Percentiles rank a stretch among this genome's conserved stretches.
These are phyloP conservation scores for Arabidopsis hybrid DNA, from an alignment of 441 rosid species.

Conservation along the genomic window DNA sequence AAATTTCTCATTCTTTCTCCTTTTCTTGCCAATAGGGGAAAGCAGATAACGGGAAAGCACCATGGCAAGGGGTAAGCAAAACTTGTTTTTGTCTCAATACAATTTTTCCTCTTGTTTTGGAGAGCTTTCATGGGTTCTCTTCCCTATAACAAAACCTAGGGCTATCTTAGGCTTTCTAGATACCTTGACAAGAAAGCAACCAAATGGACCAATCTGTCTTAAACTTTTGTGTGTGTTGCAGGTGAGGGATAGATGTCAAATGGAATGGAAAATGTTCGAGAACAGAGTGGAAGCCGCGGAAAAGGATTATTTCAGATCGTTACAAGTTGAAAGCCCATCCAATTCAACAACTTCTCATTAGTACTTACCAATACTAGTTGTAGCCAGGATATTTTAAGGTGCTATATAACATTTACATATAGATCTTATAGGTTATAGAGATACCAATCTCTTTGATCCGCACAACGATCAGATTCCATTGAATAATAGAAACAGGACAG, in stretches of 20 bases:
- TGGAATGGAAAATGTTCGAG: conserved; percentile 89
- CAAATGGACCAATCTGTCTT: not conserved
- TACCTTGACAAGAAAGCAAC: conserved; percentile 31
- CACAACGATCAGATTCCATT: not conserved
- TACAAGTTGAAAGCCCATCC: conserved; percentile 48
- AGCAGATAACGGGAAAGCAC: conserved; percentile 62
- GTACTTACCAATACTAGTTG: conserved; percentile 14
- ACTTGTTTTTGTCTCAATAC: conserved; percentile 3
- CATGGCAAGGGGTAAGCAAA: conserved; percentile 84
- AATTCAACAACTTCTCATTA: conserved; percentile 50
- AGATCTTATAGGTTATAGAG: not conserved
- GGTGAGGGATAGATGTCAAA: conserved; percentile 93
- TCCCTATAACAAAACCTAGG: not conserved
- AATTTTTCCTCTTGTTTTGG: not conserved
- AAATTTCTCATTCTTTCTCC: not conserved
- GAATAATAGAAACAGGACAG: not conserved
- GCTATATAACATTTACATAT: conserved; percentile 13
- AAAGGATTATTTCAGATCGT: conserved; percentile 54
- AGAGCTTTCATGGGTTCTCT: not conserved
- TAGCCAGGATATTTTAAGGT: conserved; percentile 13
- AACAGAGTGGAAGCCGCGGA: conserved; percentile 74
- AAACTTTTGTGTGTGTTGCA: conserved; percentile 35
- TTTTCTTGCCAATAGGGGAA: conserved; percentile 57
- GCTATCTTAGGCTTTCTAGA: not conserved
- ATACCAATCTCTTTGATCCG: not conserved